Percentiles rank a stretch among this genome's conserved stretches.
Evolutionary conservation across 2,329 filamentous ascomycete species (phyloP).

Genomic region (Nothomitra cinnamomea): DNA sequence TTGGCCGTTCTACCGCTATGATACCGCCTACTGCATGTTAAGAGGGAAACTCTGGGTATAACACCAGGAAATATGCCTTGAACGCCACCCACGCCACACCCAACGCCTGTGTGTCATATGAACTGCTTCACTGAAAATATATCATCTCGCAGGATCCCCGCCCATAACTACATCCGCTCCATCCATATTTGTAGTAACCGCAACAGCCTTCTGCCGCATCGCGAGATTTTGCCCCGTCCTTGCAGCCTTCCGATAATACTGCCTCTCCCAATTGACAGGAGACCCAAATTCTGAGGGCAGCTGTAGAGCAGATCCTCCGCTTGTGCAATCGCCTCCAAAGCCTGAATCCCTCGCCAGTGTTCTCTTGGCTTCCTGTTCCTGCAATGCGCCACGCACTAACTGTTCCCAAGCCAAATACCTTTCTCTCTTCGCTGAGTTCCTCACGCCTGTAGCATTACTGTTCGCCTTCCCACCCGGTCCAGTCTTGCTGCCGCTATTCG

Average conservation of each 20-base stretch:
- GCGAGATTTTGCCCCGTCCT: constrained; percentile 16
- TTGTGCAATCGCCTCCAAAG: constrained; percentile 13
- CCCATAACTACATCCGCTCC: not conserved
- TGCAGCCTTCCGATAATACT: constrained; percentile 35
- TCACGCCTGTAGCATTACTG: constrained; percentile 6
- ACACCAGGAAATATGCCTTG: too few species aligned
- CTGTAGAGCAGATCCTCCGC: constrained; percentile 8
- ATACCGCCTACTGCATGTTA: too few species aligned
- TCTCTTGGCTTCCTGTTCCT: constrained; percentile 26
- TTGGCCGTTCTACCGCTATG: too few species aligned
- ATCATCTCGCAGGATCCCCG: too few species aligned
- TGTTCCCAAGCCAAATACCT: constrained; percentile 38
- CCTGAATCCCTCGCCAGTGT: constrained; percentile 14
- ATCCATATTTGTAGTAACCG: not conserved
- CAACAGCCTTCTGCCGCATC: constrained; percentile 10
- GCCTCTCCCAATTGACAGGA: constrained; percentile 40
- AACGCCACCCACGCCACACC: too few species aligned
- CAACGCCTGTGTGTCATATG: too few species aligned
- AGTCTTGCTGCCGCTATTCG: constrained; percentile 16
- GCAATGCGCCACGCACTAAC: constrained; percentile 23
- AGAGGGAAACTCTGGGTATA: too few species aligned
- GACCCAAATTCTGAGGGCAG: constrained; percentile 14
- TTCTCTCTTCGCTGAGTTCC: constrained; percentile 16
- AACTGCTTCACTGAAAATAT: too few species aligned
- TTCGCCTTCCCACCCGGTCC: constrained; percentile 9